These are phyloP conservation scores for Centella asiatica DNA, from an alignment of 129 eudicot species.

Conservation along the genomic window DNA sequence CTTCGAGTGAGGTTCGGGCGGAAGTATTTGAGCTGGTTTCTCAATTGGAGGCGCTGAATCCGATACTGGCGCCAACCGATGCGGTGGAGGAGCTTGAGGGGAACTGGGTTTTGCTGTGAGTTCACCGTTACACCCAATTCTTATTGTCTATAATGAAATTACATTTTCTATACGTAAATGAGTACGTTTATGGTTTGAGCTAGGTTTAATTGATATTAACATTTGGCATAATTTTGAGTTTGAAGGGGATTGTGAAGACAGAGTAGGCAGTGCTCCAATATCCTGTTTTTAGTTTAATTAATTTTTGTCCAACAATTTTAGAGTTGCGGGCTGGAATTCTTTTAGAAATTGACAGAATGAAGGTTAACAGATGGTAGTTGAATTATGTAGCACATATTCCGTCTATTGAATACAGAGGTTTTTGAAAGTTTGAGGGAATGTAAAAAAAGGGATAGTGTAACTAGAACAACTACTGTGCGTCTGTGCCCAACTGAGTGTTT, in stretches of 20 bases:
- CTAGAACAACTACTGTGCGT: background rate
- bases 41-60: conserved; percentile 74
- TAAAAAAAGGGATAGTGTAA: background rate
- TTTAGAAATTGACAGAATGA: no score
- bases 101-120: conserved; percentile 90
- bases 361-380: no score
- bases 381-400: no score
- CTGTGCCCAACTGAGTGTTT: no score
- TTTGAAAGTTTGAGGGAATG: background rate
- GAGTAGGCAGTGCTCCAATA: background rate
- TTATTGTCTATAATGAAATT: background rate
- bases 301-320: background rate
- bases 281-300: background rate
- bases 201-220: background rate
- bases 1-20: conserved; percentile 75
- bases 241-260: background rate
- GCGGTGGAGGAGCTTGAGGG: conserved; percentile 73
- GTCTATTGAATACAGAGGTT: background rate
- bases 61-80: conserved; percentile 64
- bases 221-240: background rate
- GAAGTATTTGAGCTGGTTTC: conserved; percentile 70
- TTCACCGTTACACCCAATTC: background rate
- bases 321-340: background rate
- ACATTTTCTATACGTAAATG: background rate
- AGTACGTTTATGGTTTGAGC: background rate